Conservation (phyloP, 345 rosid species). For the Toxicodendron radicans region DNA sequence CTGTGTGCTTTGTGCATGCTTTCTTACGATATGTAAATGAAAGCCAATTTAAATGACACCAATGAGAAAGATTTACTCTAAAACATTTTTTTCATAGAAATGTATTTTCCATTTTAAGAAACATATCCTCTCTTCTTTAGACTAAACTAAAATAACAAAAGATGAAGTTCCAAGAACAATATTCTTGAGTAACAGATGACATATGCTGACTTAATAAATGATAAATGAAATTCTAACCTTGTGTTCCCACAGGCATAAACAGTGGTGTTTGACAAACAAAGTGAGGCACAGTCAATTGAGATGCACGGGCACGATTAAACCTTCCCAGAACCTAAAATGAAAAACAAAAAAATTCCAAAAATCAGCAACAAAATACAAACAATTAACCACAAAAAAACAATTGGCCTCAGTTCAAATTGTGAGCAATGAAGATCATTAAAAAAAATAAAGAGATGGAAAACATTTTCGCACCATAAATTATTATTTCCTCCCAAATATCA, state of each 20-base stretch:
- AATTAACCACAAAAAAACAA: background rate
- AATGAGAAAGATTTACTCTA: background rate
- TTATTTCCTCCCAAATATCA: too few relatives aligned
- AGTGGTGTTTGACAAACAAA: conserved; percentile 67
- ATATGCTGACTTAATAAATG: background rate
- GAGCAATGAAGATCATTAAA: background rate
- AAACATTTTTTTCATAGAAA: background rate
- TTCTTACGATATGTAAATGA: background rate
- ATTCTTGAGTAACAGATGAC: background rate
- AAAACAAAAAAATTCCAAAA: background rate
- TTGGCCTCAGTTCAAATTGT: background rate
- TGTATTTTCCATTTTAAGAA: background rate
- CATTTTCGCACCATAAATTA: too few relatives aligned
- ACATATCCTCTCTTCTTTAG: background rate
- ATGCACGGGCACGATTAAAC: conserved; percentile 85
- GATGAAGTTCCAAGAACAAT: background rate
- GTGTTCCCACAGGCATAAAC: conserved; percentile 87
- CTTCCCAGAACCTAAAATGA: conserved; percentile 55
- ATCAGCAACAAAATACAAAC: background rate
- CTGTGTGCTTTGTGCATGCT: background rate
- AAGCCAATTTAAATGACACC: background rate
- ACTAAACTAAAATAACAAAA: background rate
- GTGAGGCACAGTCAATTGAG: conserved; percentile 70
- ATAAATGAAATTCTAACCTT: conserved; percentile 44
- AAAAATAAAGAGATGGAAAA: too few relatives aligned